Evolutionary conservation across 371 early-diverging fungal genomes (phyloP).

Genomic region (Polyrhizophydium stewartii): DNA sequence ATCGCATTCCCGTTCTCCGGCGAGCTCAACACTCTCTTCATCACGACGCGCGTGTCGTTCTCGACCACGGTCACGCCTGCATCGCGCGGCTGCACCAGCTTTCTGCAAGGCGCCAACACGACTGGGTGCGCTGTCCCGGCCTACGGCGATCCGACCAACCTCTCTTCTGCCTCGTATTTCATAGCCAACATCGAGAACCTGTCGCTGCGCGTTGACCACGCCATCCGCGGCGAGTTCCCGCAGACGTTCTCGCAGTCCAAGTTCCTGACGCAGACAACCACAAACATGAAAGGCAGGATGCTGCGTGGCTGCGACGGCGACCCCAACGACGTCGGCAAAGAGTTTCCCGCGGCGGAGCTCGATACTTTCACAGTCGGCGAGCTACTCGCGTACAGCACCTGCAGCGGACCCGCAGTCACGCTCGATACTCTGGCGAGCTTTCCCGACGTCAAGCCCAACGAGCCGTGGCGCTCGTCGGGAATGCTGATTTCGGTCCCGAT

Average conservation of each 20-base stretch:
- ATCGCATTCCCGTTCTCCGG: slow-evolving; percentile 17
- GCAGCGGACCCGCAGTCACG: background rate
- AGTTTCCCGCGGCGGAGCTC: slow-evolving; percentile 6
- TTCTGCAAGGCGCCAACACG: background rate
- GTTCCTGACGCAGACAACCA: background rate
- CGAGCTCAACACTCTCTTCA: slow-evolving; percentile 22
- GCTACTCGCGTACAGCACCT: slow-evolving; percentile 1
- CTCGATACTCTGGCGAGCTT: slow-evolving; percentile 11
- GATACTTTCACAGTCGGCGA: slow-evolving; percentile 17
- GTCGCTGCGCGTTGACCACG: slow-evolving; percentile 49
- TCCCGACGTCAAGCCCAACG: slow-evolving; percentile 14
- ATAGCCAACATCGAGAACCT: slow-evolving; percentile 25
- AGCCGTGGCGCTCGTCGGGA: slow-evolving; percentile 39
- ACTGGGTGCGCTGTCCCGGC: slow-evolving; percentile 8
- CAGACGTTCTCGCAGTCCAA: slow-evolving; percentile 1
- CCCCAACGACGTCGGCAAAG: background rate
- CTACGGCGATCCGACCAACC: background rate
- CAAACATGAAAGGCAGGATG: slow-evolving; percentile 16
- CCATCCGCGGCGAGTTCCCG: slow-evolving; percentile 33
- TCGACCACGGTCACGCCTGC: slow-evolving; percentile 13
- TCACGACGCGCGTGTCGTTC: slow-evolving; percentile 28
- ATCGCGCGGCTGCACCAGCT: slow-evolving; percentile 4
- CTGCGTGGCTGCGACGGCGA: slow-evolving; percentile 4
- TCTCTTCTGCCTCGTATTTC: slow-evolving; percentile 7
- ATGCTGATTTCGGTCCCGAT: slow-evolving; percentile 45